Evolutionary conservation across 1,139 yeast genomes (phyloP).

Genomic region (Debaryomyces nepalensis): DNA sequence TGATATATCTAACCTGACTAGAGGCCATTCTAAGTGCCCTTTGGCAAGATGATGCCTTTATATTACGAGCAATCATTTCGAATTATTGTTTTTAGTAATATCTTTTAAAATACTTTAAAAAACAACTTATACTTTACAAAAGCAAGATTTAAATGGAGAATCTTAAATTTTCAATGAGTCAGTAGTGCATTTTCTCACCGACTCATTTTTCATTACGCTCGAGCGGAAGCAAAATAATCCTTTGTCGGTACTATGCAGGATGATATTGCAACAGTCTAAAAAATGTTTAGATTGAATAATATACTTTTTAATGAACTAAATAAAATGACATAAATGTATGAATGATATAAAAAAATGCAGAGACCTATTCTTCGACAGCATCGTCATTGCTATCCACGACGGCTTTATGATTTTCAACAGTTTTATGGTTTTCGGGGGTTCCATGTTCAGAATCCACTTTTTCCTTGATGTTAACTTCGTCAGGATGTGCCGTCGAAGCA

Average conservation of each 20-base stretch:
- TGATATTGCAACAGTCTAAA: slow-evolving; percentile 1
- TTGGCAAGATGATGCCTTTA: slow-evolving; percentile 15
- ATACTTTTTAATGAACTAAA: slow-evolving; percentile 3
- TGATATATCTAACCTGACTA: slow-evolving; percentile 32
- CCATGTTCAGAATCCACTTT: slow-evolving; percentile 5
- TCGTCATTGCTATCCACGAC: background rate
- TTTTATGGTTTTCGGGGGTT: background rate
- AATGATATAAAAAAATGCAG: slow-evolving; percentile 1
- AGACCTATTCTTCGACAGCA: background rate
- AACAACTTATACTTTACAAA: background rate
- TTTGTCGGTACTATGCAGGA: slow-evolving; percentile 1
- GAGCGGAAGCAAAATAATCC: slow-evolving; percentile 14
- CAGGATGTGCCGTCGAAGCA: slow-evolving; percentile 5
- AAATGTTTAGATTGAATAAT: background rate
- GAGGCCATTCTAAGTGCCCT: slow-evolving; percentile 19
- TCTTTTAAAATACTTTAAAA: background rate
- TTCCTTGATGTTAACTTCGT: slow-evolving; percentile 5
- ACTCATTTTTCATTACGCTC: slow-evolving; percentile 13
- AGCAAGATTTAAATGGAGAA: slow-evolving; percentile 1
- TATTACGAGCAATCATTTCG: slow-evolving; percentile 14
- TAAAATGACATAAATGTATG: slow-evolving; percentile 4
- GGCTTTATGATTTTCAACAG: too few relatives aligned
- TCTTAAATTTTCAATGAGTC: slow-evolving; percentile 14
- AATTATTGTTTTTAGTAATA: background rate
- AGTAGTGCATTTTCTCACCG: slow-evolving; percentile 10